These are phyloP conservation scores for Trichosanthes cucumerina DNA, from an alignment of 306 rosid species.

Conservation along the genomic window DNA sequence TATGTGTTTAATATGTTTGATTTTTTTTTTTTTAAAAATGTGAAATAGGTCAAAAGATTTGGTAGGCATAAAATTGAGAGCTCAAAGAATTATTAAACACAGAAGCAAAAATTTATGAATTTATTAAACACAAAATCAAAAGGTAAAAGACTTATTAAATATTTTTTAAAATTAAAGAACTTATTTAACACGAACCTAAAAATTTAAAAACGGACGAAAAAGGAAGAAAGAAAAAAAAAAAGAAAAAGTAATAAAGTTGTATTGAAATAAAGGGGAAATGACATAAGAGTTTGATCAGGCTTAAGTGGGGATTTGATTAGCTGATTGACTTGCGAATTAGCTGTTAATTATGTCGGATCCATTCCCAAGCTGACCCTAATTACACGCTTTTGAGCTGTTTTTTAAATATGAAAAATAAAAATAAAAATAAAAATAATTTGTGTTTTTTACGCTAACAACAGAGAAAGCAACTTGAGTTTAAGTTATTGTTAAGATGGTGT, in stretches of 20 bases:
- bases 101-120: too few species aligned
- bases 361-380: neutral
- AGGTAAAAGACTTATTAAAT: too few species aligned
- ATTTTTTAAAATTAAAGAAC: too few species aligned
- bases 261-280: neutral
- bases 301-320: slow-evolving; percentile 11
- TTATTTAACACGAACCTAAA: too few species aligned
- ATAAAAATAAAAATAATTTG: neutral
- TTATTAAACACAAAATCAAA: too few species aligned
- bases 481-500: slow-evolving; percentile 1
- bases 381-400: slow-evolving; percentile 9
- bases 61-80: too few species aligned
- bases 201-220: too few species aligned
- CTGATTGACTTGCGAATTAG: slow-evolving; percentile 9
- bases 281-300: neutral
- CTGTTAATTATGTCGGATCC: slow-evolving; percentile 5
- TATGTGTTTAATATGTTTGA: too few species aligned
- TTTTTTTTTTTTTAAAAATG: too few species aligned
- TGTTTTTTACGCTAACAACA: neutral
- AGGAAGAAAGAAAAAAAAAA: neutral
- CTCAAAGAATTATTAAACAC: too few species aligned
- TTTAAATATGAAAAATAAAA: too few species aligned
- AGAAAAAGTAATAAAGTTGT: neutral
- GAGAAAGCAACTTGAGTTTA: neutral
- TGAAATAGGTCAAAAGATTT: too few species aligned